Percentiles rank a stretch among this genome's conserved stretches.
These are phyloP conservation scores for Tetraselmis chui DNA, from an alignment of 139 green algal species.

Conservation along the genomic window DNA sequence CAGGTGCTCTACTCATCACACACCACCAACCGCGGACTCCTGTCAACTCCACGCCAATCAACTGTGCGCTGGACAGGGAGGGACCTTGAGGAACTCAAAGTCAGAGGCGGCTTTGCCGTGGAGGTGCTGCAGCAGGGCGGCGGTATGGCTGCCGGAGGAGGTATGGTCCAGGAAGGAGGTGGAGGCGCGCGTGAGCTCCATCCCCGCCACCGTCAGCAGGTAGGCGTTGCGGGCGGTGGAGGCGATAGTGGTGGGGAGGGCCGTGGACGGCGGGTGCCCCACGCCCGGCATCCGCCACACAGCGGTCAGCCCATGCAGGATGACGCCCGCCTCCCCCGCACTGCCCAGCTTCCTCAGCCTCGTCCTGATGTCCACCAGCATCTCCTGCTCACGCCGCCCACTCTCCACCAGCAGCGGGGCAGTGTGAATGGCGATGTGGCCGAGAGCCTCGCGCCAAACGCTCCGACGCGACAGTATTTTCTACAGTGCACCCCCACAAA, in stretches of 20 bases:
- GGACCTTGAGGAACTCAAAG: background rate
- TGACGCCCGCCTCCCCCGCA: background rate
- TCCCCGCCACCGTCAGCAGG: background rate
- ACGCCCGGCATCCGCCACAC: background rate
- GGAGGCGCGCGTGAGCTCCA: background rate
- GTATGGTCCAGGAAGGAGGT: background rate
- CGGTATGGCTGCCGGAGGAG: background rate
- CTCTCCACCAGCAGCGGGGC: background rate
- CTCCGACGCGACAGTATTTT: background rate
- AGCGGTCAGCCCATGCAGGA: background rate
- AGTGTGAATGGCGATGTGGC: background rate
- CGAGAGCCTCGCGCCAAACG: background rate
- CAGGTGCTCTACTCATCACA: too few relatives aligned
- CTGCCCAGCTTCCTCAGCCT: background rate
- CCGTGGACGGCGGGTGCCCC: too few relatives aligned
- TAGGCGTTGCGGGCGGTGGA: background rate
- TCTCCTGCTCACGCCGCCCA: background rate
- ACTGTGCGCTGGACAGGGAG: too few relatives aligned
- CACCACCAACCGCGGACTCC: too few relatives aligned
- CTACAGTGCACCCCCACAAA: too few relatives aligned
- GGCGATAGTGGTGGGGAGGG: background rate
- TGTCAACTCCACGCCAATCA: too few relatives aligned
- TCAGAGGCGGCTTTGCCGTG: background rate
- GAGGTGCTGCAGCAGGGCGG: background rate
- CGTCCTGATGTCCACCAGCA: background rate